A percentile compares a stretch with the other conserved stretches of the same genome.
Conservation (phyloP, 2,329 filamentous ascomycete species). For the Ilyonectria mors-panacis region DNA sequence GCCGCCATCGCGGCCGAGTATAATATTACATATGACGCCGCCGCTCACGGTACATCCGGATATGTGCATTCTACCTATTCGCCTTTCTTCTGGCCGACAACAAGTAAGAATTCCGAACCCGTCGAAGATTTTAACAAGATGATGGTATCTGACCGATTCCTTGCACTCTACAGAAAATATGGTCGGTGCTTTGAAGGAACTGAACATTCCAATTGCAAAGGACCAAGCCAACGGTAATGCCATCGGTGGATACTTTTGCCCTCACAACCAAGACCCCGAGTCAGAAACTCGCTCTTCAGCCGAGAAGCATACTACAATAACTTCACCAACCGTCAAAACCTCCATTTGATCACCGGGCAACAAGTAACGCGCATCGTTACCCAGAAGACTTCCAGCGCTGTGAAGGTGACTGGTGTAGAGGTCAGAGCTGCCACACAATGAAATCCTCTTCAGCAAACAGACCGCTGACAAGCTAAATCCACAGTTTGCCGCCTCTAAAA, state of each 20-base stretch:
- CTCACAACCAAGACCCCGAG: constrained; percentile 38
- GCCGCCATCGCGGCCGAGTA: constrained; percentile 34
- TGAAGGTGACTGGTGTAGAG: constrained; percentile 38
- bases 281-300: constrained; percentile 37
- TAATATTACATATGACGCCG: constrained; percentile 31
- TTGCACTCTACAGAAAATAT: constrained; percentile 28
- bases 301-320: constrained; percentile 38
- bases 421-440: constrained; percentile 7
- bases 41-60: constrained; percentile 33
- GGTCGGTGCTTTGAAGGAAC: constrained; percentile 31
- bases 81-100: constrained; percentile 45
- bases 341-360: constrained; percentile 28
- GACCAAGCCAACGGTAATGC: constrained; percentile 41
- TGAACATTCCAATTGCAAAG: constrained; percentile 25
- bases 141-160: background rate
- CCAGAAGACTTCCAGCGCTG: constrained; percentile 17
- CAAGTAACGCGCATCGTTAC: constrained; percentile 42
- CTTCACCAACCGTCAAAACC: constrained; percentile 29
- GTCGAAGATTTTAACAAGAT: accelerated
- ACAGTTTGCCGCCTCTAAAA: constrained; percentile 30
- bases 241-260: constrained; percentile 39
- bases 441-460: background rate
- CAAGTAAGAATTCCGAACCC: constrained; percentile 26
- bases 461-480: background rate
- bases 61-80: constrained; percentile 40